These are phyloP conservation scores for Pseudogymnoascus sp. DNA, from an alignment of 2,329 filamentous ascomycete species.

Conservation along the genomic window DNA sequence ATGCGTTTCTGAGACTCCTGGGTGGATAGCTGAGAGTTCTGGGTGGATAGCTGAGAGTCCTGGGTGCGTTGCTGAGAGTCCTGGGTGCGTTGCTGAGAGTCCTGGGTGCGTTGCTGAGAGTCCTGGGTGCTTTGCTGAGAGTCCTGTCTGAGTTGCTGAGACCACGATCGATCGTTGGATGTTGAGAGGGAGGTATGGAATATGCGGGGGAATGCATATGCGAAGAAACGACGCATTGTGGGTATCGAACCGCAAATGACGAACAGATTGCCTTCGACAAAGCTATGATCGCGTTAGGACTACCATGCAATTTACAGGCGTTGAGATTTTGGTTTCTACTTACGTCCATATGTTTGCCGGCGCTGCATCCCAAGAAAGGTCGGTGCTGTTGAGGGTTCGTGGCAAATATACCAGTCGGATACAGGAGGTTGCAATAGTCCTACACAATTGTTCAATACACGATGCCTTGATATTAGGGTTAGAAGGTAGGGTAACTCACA, in stretches of 20 bases:
- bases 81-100: too few species aligned
- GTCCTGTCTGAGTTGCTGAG: too few species aligned
- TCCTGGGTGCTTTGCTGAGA: background rate
- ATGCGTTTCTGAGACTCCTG: too few species aligned
- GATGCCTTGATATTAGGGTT: background rate
- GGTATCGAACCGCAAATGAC: constrained; percentile 35
- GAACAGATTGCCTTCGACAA: constrained; percentile 34
- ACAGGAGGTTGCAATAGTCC: constrained; percentile 30
- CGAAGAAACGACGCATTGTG: constrained; percentile 33
- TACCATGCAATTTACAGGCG: background rate
- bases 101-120: background rate
- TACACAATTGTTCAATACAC: constrained; percentile 10
- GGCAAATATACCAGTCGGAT: constrained; percentile 26
- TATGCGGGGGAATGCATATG: constrained; percentile 29
- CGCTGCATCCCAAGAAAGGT: constrained; percentile 27
- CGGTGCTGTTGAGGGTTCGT: constrained; percentile 20
- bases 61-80: too few species aligned
- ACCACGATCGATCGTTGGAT: background rate
- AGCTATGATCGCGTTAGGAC: constrained; percentile 17
- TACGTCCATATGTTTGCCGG: constrained; percentile 26
- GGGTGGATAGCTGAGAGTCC: too few species aligned
- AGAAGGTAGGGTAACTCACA: constrained; percentile 23
- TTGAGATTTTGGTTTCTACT: constrained; percentile 9
- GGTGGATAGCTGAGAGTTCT: too few species aligned
- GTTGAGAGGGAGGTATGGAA: constrained; percentile 14